Evolutionary conservation across 768 basidiomycete genomes (phyloP).

Genomic region (Amanita inopinata): DNA sequence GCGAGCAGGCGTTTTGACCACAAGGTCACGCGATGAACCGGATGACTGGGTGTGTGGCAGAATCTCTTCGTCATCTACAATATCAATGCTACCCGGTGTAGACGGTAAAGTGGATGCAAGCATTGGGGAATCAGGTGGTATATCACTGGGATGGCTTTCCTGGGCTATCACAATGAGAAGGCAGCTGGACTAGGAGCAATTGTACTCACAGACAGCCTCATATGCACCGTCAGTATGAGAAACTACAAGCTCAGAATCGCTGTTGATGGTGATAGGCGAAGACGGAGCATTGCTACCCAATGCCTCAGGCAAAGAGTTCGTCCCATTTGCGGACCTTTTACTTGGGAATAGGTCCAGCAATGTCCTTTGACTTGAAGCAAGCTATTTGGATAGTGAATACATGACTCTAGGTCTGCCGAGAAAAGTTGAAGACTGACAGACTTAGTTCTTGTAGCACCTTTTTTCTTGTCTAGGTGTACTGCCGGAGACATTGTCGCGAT

Average conservation of each 20-base stretch:
- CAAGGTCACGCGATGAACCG: background rate
- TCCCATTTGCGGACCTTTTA: constrained; percentile 11
- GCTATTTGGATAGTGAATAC: constrained; percentile 9
- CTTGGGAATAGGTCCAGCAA: constrained; percentile 28
- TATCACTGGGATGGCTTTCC: background rate
- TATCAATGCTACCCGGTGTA: background rate
- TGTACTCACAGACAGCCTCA: no score
- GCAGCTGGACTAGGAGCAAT: no score
- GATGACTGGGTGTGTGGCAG: background rate
- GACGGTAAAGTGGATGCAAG: background rate
- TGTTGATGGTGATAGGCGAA: background rate
- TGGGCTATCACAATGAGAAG: no score
- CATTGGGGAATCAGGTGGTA: constrained; percentile 3
- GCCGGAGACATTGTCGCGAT: background rate
- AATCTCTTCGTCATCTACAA: constrained; percentile 6
- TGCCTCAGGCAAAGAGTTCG: background rate
- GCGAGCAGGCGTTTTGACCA: background rate
- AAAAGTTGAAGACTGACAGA: constrained; percentile 16
- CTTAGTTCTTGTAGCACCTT: constrained; percentile 16
- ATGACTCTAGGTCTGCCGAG: no score
- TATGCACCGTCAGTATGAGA: no score
- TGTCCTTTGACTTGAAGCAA: constrained; percentile 26
- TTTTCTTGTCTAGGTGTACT: constrained; percentile 18
- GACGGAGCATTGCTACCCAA: background rate
- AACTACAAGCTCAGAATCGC: background rate